A percentile compares a stretch with the other conserved stretches of the same genome.
phyloP scores from a whole-genome alignment of 1,139 yeast species.

The Nakaseomyces bracarensis region DNA sequence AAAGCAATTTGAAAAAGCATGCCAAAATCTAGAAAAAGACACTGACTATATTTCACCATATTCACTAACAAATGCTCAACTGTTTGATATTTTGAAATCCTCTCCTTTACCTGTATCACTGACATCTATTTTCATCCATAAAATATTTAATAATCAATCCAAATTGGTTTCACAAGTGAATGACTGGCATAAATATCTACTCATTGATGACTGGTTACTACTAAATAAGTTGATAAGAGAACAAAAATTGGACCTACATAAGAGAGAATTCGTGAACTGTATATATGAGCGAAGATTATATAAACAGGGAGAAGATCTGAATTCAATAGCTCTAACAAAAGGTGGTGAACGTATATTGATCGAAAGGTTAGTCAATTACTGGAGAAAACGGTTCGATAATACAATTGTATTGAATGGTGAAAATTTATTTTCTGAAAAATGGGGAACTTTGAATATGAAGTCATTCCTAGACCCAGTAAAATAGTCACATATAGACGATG shows the following conservation, averaged over 20 bases:
- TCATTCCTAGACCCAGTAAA: slow-evolving; percentile 19
- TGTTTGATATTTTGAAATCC: not conserved
- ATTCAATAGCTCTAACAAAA: slow-evolving; percentile 20
- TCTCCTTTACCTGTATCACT: slow-evolving; percentile 11
- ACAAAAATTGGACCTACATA: slow-evolving; percentile 12
- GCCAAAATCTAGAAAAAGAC: not conserved
- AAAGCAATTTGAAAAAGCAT: not conserved
- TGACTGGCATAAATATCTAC: slow-evolving; percentile 21
- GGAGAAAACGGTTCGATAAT: slow-evolving; percentile 25
- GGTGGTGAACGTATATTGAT: slow-evolving; percentile 18
- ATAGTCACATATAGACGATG: no score
- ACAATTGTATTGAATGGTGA: slow-evolving; percentile 15
- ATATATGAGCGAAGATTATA: slow-evolving; percentile 27
- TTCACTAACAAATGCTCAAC: slow-evolving; percentile 3
- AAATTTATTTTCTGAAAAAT: slow-evolving; percentile 22
- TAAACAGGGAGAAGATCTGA: slow-evolving; percentile 23
- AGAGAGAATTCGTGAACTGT: slow-evolving; percentile 26
- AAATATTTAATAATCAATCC: slow-evolving; percentile 13
- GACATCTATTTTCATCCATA: slow-evolving; percentile 19
- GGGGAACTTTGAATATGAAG: slow-evolving; percentile 25
- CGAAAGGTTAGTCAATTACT: slow-evolving; percentile 24
- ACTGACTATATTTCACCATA: slow-evolving; percentile 9
- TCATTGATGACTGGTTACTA: slow-evolving; percentile 29
- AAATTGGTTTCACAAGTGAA: slow-evolving; percentile 17
- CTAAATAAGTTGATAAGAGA: slow-evolving; percentile 15